Conservation (phyloP, 768 basidiomycete genomes). For the Neoboletus brunneissimus region DNA sequence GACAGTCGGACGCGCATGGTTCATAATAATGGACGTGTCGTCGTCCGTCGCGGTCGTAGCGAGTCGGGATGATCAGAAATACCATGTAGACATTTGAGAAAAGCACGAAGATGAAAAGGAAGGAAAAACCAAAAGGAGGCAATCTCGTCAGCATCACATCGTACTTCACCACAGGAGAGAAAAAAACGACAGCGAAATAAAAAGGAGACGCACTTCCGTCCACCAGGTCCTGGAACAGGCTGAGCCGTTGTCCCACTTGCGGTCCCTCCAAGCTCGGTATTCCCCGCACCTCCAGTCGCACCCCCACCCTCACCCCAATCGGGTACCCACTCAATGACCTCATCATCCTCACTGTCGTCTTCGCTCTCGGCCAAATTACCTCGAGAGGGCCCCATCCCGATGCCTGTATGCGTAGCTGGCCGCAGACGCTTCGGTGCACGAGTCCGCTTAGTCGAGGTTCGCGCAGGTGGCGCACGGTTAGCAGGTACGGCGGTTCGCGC, state of each 20-base stretch:
- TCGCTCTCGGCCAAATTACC: conserved; percentile 22
- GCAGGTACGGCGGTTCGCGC: neutral
- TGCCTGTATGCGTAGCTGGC: neutral
- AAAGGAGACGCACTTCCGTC: conserved; percentile 26
- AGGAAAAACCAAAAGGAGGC: neutral
- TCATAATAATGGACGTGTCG: neutral
- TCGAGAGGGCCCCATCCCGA: neutral
- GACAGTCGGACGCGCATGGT: neutral
- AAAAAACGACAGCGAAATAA: neutral
- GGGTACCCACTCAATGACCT: conserved; percentile 22
- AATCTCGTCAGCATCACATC: conserved; percentile 12
- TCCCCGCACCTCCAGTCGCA: neutral
- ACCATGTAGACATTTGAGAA: neutral
- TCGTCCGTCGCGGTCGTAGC: conserved; percentile 1
- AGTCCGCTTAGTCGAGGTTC: conserved; percentile 18
- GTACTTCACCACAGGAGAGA: neutral
- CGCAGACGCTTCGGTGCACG: conserved; percentile 25
- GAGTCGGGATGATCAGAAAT: neutral
- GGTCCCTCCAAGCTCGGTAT: neutral
- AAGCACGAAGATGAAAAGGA: neutral
- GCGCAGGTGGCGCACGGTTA: neutral
- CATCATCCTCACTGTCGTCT: conserved; percentile 32
- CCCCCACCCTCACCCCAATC: conserved; percentile 6
- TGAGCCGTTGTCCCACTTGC: conserved; percentile 6
- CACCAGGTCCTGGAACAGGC: conserved; percentile 15